A percentile compares a stretch with the other conserved stretches of the same genome.
These are phyloP conservation scores for Fomitiporia mediterranea DNA, from an alignment of 1,284 basidiomycete species.

Conservation along the genomic window DNA sequence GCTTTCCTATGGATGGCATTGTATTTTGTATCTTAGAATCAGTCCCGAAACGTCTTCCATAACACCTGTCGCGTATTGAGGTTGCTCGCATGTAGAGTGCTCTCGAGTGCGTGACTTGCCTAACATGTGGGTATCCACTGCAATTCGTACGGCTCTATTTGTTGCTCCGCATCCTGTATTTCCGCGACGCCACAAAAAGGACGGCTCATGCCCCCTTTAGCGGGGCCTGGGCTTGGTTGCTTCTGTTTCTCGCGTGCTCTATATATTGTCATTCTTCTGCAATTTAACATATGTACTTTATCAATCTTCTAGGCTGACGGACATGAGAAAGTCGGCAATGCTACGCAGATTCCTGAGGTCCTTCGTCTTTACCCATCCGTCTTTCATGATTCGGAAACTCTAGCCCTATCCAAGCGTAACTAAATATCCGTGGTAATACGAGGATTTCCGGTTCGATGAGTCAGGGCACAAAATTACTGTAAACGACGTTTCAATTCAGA, in stretches of 20 bases:
- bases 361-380: no score
- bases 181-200: neutral
- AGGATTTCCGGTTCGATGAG: no score
- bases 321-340: neutral
- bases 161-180: neutral
- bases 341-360: neutral
- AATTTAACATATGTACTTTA: conserved; percentile 7
- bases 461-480: no score
- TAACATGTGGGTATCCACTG: neutral
- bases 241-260: conserved; percentile 1
- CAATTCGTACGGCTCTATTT: neutral
- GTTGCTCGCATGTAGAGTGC: no score
- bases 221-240: neutral
- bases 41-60: no score
- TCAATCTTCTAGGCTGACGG: neutral
- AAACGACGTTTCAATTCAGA: neutral
- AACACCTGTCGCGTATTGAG: no score
- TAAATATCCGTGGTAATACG: no score
- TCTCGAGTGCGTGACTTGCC: no score
- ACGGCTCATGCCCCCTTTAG: neutral
- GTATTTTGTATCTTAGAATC: neutral
- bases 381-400: no score
- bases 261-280: conserved; percentile 12
- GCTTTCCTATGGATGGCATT: neutral
- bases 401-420: no score